These are phyloP conservation scores for Monosporascus sp. DNA, from an alignment of 2,329 filamentous ascomycete species.

Conservation along the genomic window DNA sequence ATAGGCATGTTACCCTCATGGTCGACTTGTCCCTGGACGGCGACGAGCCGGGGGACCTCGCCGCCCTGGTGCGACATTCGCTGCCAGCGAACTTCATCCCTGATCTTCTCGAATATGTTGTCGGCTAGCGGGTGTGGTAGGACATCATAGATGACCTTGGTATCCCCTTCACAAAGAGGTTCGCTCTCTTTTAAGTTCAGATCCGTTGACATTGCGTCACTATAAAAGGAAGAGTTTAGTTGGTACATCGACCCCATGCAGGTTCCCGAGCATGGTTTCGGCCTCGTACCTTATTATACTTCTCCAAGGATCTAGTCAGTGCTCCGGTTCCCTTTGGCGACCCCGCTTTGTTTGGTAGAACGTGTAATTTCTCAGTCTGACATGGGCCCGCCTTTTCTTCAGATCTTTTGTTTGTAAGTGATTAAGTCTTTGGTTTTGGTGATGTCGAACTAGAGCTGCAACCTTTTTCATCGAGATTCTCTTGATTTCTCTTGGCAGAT, in stretches of 20 bases:
- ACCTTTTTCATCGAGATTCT: background rate
- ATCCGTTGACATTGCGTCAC: slow-evolving; percentile 3
- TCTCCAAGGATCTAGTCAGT: too few relatives aligned
- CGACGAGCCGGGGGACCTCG: slow-evolving; percentile 84
- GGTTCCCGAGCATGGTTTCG: background rate
- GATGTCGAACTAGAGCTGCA: background rate
- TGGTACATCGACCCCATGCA: too few relatives aligned
- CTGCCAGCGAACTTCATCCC: slow-evolving; percentile 77
- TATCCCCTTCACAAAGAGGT: slow-evolving; percentile 74
- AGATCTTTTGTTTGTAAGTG: background rate
- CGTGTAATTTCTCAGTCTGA: too few relatives aligned
- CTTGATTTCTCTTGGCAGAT: background rate
- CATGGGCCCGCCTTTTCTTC: too few relatives aligned
- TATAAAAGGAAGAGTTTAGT: background rate
- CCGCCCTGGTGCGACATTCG: slow-evolving; percentile 90
- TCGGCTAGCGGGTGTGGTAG: slow-evolving; percentile 52
- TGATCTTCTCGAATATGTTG: slow-evolving; percentile 63
- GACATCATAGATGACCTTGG: slow-evolving; percentile 64
- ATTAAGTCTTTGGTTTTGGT: background rate
- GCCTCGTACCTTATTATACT: background rate
- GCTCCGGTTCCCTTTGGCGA: background rate
- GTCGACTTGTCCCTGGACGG: slow-evolving; percentile 72
- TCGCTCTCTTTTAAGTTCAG: slow-evolving; percentile 30
- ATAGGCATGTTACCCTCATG: slow-evolving; percentile 72
- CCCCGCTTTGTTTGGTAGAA: background rate